Conservation (phyloP, 2,329 filamentous ascomycete genomes). For the Trichoderma asperellum region DNA sequence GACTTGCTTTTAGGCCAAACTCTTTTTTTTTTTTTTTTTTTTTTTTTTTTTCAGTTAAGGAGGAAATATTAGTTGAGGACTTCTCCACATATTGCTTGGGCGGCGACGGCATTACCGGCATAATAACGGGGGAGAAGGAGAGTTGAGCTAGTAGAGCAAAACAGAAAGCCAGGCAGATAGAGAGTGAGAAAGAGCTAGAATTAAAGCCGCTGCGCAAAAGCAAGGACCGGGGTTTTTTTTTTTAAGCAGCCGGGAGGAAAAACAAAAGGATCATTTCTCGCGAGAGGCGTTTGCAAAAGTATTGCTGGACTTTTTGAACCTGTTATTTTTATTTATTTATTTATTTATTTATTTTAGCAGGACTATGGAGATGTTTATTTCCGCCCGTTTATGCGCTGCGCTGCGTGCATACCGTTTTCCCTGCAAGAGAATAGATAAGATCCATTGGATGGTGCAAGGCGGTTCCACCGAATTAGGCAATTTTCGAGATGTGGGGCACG, state of each 20-base stretch:
- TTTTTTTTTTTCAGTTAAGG: neutral
- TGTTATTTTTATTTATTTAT: neutral
- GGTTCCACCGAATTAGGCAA: slow-evolving; percentile 29
- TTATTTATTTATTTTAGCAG: too few species aligned
- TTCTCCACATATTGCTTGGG: neutral
- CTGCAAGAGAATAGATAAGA: slow-evolving; percentile 23
- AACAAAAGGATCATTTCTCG: neutral
- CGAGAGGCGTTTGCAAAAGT: neutral
- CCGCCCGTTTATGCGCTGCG: slow-evolving; percentile 1
- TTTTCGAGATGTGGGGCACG: slow-evolving; percentile 22
- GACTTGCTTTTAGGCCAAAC: neutral
- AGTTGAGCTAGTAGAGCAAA: neutral
- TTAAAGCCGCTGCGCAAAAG: neutral
- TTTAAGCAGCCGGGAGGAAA: too few species aligned
- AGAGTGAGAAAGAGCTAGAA: neutral
- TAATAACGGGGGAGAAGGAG: neutral
- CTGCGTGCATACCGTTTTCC: neutral
- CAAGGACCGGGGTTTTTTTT: too few species aligned
- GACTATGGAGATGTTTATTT: neutral
- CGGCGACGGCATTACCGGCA: neutral
- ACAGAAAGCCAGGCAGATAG: neutral
- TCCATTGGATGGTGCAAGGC: slow-evolving; percentile 18
- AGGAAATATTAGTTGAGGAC: neutral
- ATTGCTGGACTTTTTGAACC: neutral
- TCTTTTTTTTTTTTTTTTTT: neutral